These are phyloP conservation scores for Colletotrichum sp. DNA, from an alignment of 2,329 filamentous ascomycete species.

Conservation along the genomic window DNA sequence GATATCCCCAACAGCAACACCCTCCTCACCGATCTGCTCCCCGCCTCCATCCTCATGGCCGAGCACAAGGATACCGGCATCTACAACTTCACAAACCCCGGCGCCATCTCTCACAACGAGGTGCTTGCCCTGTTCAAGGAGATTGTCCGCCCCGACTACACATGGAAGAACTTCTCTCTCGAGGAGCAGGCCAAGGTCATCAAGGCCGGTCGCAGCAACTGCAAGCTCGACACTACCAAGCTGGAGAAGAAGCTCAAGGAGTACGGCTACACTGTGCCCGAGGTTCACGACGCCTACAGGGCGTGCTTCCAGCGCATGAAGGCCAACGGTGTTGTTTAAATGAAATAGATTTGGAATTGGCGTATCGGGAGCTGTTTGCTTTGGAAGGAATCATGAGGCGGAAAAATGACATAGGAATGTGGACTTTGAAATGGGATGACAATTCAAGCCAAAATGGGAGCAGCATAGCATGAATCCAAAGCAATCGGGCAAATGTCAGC, in stretches of 20 bases:
- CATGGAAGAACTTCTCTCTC: slow-evolving; percentile 70
- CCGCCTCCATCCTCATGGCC: slow-evolving; percentile 63
- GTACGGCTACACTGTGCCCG: slow-evolving; percentile 63
- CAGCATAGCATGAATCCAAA: not conserved
- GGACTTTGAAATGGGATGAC: not conserved
- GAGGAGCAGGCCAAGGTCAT: slow-evolving; percentile 72
- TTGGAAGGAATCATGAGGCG: not conserved
- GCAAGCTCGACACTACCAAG: slow-evolving; percentile 67
- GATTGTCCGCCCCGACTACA: slow-evolving; percentile 64
- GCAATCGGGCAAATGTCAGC: not conserved
- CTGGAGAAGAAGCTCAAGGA: slow-evolving; percentile 63
- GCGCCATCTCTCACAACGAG: slow-evolving; percentile 74
- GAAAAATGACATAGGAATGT: not conserved
- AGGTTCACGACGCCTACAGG: slow-evolving; percentile 67
- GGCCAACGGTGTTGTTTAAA: slow-evolving; percentile 55
- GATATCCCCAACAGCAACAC: slow-evolving; percentile 74
- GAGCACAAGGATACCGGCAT: slow-evolving; percentile 67
- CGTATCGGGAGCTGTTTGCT: not conserved
- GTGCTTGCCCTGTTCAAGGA: slow-evolving; percentile 67
- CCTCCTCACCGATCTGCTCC: slow-evolving; percentile 68
- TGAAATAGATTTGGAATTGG: not conserved
- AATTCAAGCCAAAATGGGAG: not conserved
- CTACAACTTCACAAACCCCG: slow-evolving; percentile 75
- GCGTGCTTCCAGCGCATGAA: slow-evolving; percentile 70
- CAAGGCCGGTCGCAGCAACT: slow-evolving; percentile 71